Evolutionary conservation across 2,329 filamentous ascomycete genomes (phyloP).

Genomic region (Clonostachys chloroleuca): DNA sequence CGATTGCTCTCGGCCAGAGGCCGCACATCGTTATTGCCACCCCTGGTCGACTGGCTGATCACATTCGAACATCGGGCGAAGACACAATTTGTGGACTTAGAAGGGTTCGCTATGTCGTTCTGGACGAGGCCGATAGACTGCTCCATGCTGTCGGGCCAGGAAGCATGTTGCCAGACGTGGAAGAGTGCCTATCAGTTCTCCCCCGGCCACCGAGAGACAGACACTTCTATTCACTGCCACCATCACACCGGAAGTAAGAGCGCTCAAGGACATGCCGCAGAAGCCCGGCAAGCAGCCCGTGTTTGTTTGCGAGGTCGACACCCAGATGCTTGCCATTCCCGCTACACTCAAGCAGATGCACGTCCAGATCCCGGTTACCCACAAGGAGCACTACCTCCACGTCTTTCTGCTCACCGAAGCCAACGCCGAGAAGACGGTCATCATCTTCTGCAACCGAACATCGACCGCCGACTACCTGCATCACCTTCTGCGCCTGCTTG

Average conservation of each 20-base stretch:
- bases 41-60: slow-evolving; percentile 87
- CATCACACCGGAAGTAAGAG: slow-evolving; percentile 85
- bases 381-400: slow-evolving; percentile 93
- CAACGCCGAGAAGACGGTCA: slow-evolving; percentile 73
- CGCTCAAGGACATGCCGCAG: slow-evolving; percentile 73
- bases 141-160: slow-evolving; percentile 69
- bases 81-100: slow-evolving; percentile 83
- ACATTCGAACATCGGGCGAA: slow-evolving; percentile 85
- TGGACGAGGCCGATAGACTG: slow-evolving; percentile 93
- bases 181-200: slow-evolving; percentile 83
- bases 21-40: slow-evolving; percentile 95
- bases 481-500: slow-evolving; percentile 78
- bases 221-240: slow-evolving; percentile 96
- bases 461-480: slow-evolving; percentile 85
- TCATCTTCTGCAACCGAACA: slow-evolving; percentile 94
- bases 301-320: slow-evolving; percentile 87
- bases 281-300: slow-evolving; percentile 68
- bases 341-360: slow-evolving; percentile 79
- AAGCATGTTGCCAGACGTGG: slow-evolving; percentile 91
- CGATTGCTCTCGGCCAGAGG: slow-evolving; percentile 73
- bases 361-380: slow-evolving; percentile 82
- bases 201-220: slow-evolving; percentile 74
- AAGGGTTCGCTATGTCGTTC: slow-evolving; percentile 78
- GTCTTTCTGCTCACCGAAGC: slow-evolving; percentile 75
- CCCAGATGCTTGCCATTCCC: slow-evolving; percentile 70